phyloP scores from a whole-genome alignment of 179 eudicot genomes.

The Nepenthes alata region DNA sequence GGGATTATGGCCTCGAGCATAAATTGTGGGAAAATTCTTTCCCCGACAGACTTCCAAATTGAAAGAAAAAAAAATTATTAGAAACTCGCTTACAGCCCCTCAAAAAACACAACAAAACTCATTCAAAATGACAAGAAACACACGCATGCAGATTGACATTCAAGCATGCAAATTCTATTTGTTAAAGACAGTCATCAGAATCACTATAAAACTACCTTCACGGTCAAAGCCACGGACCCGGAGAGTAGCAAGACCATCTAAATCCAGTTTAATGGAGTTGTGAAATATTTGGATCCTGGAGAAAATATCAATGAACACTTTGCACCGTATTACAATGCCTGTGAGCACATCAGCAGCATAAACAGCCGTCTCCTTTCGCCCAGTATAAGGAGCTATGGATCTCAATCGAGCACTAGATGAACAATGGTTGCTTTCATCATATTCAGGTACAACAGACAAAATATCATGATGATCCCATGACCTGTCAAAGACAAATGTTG shows the following conservation, averaged over 20 bases:
- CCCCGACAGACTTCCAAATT: too few species aligned
- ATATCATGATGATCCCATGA: conserved; percentile 97
- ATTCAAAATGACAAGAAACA: not conserved
- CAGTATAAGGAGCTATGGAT: conserved; percentile 77
- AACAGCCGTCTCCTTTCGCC: conserved; percentile 86
- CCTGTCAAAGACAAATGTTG: conserved; percentile 23
- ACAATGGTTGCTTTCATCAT: conserved; percentile 58
- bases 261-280: conserved; percentile 77
- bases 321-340: conserved; percentile 70
- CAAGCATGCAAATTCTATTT: not conserved
- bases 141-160: not conserved
- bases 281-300: conserved; percentile 85
- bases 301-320: conserved; percentile 75
- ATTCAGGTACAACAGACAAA: conserved; percentile 67
- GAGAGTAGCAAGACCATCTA: conserved; percentile 86
- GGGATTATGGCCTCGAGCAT: too few species aligned
- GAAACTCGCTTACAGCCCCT: too few species aligned
- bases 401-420: conserved; percentile 78
- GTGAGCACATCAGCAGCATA: conserved; percentile 78
- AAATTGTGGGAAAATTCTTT: too few species aligned
- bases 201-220: conserved; percentile 42
- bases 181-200: too few species aligned
- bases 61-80: too few species aligned
- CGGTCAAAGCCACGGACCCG: conserved; percentile 79
- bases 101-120: too few species aligned